Percentiles rank a stretch among this genome's conserved stretches.
These are phyloP conservation scores for Vaucheria bursata DNA, from an alignment of 352 stramenopile species.

Conservation along the genomic window DNA sequence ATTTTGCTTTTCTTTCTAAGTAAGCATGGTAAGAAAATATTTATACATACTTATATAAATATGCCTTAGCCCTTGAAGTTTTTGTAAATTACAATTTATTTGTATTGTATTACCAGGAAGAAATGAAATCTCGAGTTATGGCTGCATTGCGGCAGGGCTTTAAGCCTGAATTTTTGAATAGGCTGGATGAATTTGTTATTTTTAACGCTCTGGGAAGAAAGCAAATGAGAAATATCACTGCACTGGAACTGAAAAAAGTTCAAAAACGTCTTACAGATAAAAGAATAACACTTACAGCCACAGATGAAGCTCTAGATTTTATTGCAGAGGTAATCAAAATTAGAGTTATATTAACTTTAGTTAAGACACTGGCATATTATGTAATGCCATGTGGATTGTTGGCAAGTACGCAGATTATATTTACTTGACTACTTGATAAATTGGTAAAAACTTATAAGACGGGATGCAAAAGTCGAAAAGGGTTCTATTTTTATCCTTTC, in stretches of 20 bases:
- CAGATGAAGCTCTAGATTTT: slow-evolving; percentile 76
- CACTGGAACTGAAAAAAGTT: slow-evolving; percentile 77
- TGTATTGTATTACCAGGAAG: slow-evolving; percentile 6
- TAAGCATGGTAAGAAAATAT: not conserved
- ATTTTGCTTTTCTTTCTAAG: not conserved
- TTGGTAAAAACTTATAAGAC: too few species aligned
- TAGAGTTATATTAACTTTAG: not conserved
- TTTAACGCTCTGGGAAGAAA: slow-evolving; percentile 86
- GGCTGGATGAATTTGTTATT: slow-evolving; percentile 92
- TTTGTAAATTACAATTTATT: not conserved
- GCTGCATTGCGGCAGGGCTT: slow-evolving; percentile 81
- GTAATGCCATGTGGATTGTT: too few species aligned
- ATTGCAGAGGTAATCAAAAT: slow-evolving; percentile 61
- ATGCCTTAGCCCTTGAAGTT: not conserved
- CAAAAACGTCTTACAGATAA: slow-evolving; percentile 71
- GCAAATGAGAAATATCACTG: slow-evolving; percentile 83
- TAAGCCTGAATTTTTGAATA: slow-evolving; percentile 95
- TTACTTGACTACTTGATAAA: too few species aligned
- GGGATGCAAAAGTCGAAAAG: too few species aligned
- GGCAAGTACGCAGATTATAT: too few species aligned
- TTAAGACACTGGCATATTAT: not conserved
- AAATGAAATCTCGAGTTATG: slow-evolving; percentile 71
- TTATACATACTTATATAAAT: not conserved
- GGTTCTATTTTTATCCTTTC: too few species aligned
- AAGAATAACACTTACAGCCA: slow-evolving; percentile 77